phyloP scores from a whole-genome alignment of 768 basidiomycete genomes.

The Arthromyces matolae region DNA sequence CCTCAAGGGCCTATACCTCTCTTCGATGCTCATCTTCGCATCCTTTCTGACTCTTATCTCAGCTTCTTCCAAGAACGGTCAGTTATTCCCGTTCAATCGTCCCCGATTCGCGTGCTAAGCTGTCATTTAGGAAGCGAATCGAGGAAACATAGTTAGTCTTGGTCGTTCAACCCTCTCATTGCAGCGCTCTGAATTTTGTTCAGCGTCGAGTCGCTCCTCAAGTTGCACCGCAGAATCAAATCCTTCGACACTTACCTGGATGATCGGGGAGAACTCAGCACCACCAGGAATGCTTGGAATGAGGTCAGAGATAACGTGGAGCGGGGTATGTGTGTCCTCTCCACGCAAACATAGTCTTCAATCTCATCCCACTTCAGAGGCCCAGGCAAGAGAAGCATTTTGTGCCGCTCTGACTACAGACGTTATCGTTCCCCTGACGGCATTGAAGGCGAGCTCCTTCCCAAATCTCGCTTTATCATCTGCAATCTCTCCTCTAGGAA shows the following conservation, averaged over 20 bases:
- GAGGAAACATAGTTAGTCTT: conserved; percentile 78
- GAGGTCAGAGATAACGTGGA: conserved; percentile 86
- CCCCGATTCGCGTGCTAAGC: conserved; percentile 13
- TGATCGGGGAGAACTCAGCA: conserved; percentile 62
- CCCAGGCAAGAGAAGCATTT: conserved; percentile 79
- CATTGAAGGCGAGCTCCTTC: conserved; percentile 52
- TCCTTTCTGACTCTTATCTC: conserved; percentile 74
- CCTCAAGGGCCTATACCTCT: conserved; percentile 58
- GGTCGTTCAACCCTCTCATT: background rate
- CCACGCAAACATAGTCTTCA: conserved; percentile 1
- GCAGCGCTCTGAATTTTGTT: conserved; percentile 8
- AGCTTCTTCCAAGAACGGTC: conserved; percentile 85
- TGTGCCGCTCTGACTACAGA: conserved; percentile 65
- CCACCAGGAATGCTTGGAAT: conserved; percentile 71
- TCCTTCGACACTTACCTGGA: conserved; percentile 69
- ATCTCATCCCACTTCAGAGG: conserved; percentile 47
- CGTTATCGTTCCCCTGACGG: conserved; percentile 65
- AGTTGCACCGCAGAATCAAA: conserved; percentile 68
- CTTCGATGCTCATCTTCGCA: conserved; percentile 69
- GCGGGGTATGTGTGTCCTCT: conserved; percentile 47
- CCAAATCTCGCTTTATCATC: background rate
- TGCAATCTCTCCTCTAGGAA: conserved; percentile 46
- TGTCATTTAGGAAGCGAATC: conserved; percentile 62
- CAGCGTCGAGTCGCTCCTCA: conserved; percentile 73
- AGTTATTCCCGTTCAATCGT: conserved; percentile 16